Conservation (phyloP, 768 basidiomycete species). For the Tylopilus vinaceipallidus region DNA sequence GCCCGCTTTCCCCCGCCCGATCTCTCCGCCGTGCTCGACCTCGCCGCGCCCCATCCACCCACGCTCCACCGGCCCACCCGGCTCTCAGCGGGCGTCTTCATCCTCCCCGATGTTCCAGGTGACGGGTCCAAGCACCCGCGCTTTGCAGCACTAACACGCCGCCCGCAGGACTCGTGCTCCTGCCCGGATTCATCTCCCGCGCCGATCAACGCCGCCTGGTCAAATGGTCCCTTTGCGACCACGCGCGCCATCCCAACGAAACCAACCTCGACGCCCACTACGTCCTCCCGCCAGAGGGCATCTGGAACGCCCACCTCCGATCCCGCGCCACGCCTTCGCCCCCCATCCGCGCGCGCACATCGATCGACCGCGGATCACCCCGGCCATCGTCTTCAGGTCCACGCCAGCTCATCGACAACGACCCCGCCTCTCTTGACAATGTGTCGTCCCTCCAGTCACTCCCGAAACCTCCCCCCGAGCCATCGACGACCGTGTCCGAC, state of each 20-base stretch:
- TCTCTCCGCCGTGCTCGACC: slow-evolving; percentile 66
- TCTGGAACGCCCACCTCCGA: slow-evolving; percentile 67
- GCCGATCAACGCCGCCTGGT: slow-evolving; percentile 67
- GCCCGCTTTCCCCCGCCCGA: slow-evolving; percentile 76
- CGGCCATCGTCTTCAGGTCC: slow-evolving; percentile 43
- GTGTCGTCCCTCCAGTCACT: slow-evolving; percentile 49
- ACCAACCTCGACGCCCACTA: slow-evolving; percentile 92
- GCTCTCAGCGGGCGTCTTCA: slow-evolving; percentile 5
- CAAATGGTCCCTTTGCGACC: slow-evolving; percentile 68
- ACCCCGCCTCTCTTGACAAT: slow-evolving; percentile 58
- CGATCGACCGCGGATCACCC: slow-evolving; percentile 12
- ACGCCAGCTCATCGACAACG: slow-evolving; percentile 69
- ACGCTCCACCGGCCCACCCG: slow-evolving; percentile 1
- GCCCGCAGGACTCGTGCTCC: slow-evolving; percentile 71
- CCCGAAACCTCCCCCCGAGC: slow-evolving; percentile 61
- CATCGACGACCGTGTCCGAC: slow-evolving; percentile 59
- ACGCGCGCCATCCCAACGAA: slow-evolving; percentile 78
- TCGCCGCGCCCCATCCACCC: slow-evolving; percentile 40
- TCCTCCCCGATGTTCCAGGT: slow-evolving; percentile 38
- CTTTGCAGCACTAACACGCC: not conserved
- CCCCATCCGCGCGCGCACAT: slow-evolving; percentile 36
- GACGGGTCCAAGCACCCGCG: slow-evolving; percentile 19
- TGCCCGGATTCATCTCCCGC: slow-evolving; percentile 70
- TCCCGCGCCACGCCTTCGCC: slow-evolving; percentile 39
- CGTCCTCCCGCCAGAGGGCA: slow-evolving; percentile 62